Conservation (phyloP, 176 grass and related monocot genomes). For the Carex scoparia region DNA sequence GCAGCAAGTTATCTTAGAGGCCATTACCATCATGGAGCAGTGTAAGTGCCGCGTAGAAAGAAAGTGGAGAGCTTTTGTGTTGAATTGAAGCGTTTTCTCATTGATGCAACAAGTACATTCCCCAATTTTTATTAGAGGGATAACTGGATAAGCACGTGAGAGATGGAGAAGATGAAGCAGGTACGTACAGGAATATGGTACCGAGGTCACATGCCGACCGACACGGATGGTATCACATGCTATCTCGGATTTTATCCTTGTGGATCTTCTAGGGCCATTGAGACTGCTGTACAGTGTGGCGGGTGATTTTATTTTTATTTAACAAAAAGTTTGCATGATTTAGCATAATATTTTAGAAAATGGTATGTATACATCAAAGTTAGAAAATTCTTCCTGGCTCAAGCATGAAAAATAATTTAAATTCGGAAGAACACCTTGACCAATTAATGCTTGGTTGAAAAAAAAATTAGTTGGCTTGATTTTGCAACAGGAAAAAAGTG, state of each 20-base stretch:
- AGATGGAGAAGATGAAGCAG: not conserved
- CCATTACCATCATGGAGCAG: not conserved
- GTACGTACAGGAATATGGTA: not conserved
- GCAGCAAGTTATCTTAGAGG: not conserved
- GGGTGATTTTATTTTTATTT: not conserved
- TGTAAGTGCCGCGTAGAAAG: not conserved
- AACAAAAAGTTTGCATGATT: not conserved
- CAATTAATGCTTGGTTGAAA: no score
- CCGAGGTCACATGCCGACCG: not conserved
- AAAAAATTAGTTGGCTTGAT: no score
- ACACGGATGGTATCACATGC: slow-evolving; percentile 5
- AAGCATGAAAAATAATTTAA: not conserved
- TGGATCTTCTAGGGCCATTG: not conserved
- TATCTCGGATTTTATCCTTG: not conserved
- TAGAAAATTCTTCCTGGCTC: not conserved
- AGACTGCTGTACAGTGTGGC: not conserved
- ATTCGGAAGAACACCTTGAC: not conserved
- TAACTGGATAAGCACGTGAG: not conserved
- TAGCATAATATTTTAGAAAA: not conserved
- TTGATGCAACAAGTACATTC: not conserved
- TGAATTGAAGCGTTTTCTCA: not conserved
- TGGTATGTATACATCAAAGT: no score
- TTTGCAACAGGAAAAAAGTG: no score
- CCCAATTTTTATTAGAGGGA: not conserved
- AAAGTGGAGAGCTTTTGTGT: not conserved